Conservation (phyloP, 768 basidiomycete genomes). For the Leccinum sublutescens region DNA sequence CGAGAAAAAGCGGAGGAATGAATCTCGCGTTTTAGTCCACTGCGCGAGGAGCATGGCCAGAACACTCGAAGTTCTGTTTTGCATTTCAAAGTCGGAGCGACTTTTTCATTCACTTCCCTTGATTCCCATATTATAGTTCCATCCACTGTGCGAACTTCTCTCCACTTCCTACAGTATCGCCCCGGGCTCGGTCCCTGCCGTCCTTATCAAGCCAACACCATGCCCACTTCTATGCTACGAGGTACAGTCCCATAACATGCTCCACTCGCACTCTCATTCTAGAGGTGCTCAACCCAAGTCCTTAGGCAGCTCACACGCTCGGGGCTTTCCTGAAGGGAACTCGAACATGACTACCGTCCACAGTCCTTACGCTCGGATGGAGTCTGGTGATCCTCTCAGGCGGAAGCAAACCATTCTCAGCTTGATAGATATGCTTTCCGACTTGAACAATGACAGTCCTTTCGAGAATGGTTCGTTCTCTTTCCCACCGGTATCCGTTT, state of each 20-base stretch:
- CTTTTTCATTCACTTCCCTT: conserved; percentile 26
- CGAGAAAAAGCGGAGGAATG: conserved; percentile 34
- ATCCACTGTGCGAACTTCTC: conserved; percentile 17
- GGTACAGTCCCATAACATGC: conserved; percentile 30
- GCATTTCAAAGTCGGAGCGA: conserved; percentile 35
- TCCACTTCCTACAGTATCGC: conserved; percentile 19
- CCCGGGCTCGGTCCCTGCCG: conserved; percentile 21
- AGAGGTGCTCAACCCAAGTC: conserved; percentile 27
- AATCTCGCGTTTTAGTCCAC: conserved; percentile 35
- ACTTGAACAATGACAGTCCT: conserved; percentile 41
- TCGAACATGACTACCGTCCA: conserved; percentile 24
- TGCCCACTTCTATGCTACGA: conserved; percentile 28
- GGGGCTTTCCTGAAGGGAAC: conserved; percentile 28
- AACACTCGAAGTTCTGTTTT: conserved; percentile 33
- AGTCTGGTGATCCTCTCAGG: conserved; percentile 28
- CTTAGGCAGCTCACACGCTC: conserved; percentile 22
- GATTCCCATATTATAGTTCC: conserved; percentile 32
- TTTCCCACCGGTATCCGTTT: not conserved
- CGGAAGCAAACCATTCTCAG: conserved; percentile 49
- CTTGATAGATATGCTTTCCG: conserved; percentile 45
- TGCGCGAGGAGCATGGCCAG: conserved; percentile 36
- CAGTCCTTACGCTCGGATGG: conserved; percentile 30
- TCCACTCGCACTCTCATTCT: conserved; percentile 26
- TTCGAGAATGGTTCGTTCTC: conserved; percentile 33
- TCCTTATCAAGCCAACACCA: conserved; percentile 21